These are phyloP conservation scores for Zygosaccharomyces pseudobailii DNA, from an alignment of 1,139 yeast species.

Conservation along the genomic window DNA sequence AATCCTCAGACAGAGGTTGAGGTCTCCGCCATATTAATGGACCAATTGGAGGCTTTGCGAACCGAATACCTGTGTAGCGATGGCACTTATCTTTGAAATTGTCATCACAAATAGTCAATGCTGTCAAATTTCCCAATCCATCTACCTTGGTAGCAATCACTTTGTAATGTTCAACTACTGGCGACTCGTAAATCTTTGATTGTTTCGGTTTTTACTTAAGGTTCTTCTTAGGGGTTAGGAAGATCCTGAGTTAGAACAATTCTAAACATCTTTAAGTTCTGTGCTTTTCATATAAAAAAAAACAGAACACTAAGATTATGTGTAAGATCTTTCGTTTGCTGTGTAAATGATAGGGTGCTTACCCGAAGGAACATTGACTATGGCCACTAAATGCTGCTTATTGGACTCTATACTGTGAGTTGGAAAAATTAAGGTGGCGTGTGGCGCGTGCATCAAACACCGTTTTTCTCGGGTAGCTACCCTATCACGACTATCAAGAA, in stretches of 20 bases:
- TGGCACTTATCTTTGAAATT: conserved; percentile 6
- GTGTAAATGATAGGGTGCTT: conserved; percentile 4
- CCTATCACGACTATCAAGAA: conserved; percentile 3
- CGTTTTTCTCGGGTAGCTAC: conserved; percentile 6
- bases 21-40: conserved; percentile 32
- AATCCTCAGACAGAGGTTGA: conserved; percentile 29
- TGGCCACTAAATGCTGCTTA: too few relatives aligned
- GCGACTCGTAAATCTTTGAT: conserved; percentile 8
- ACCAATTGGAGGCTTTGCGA: conserved; percentile 28
- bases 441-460: not conserved
- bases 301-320: not conserved
- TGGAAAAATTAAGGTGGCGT: not conserved
- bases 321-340: too few relatives aligned
- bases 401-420: not conserved
- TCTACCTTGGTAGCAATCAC: conserved; percentile 1
- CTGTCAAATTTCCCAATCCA: conserved; percentile 11
- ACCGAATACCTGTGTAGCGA: conserved; percentile 18
- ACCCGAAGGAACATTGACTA: conserved; percentile 3
- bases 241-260: not conserved
- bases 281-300: not conserved
- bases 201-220: not conserved
- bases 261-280: not conserved
- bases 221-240: not conserved
- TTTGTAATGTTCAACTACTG: conserved; percentile 5
- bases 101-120: conserved; percentile 7